Evolutionary conservation across 768 basidiomycete species (phyloP), one percentile per base, ranked within the genome.

Genomic region (Lactarius sanguifluus): DNA sequence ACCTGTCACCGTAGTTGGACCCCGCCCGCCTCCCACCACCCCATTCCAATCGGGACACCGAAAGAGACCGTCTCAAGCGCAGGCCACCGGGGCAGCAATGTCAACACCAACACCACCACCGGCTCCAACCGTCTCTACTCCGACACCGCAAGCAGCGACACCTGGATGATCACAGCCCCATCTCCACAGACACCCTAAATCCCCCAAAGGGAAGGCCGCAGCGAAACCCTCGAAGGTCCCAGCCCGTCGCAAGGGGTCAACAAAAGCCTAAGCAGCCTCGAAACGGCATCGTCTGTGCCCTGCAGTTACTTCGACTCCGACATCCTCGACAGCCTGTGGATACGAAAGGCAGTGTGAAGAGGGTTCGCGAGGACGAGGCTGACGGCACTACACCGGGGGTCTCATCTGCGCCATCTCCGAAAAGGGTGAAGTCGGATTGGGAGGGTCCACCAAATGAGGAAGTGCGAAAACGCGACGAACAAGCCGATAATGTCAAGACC

Each of bases 371-470:
- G 32, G 88, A 88, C 18, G 74, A 78, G 25, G 23, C 18, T 34
- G 57, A 70, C 1, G 59, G 57, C 13, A 50, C 56, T 32, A 43
- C 64, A 7, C 66, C 57, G 60, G 43, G 57, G 38, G n/a, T 64
- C 25, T 2, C 79, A 69, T 83, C 85, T 62, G 85, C 83, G 8
- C 89, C 88, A 8, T 86, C 89, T 7, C 87, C 90, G 16, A 92
- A 92, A 77, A 85, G 88, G 57, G 73, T 77, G 58, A 90, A 88
- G 80, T 85, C 83, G 25, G 89, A 92, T 62, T 90, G 86, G 86
- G 88, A 89, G 57, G 83, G 83, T 10, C 79, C 83, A 30, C 77
- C 82, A 18, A 86, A 78, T 68, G 78, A 79, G 65, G 76, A 80
- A 60, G 61, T 76, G 38, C 78, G 81, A 5, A 76, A 73, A 50